Evolutionary conservation across 768 basidiomycete genomes (phyloP).

Genomic region (Serendipita indica): DNA sequence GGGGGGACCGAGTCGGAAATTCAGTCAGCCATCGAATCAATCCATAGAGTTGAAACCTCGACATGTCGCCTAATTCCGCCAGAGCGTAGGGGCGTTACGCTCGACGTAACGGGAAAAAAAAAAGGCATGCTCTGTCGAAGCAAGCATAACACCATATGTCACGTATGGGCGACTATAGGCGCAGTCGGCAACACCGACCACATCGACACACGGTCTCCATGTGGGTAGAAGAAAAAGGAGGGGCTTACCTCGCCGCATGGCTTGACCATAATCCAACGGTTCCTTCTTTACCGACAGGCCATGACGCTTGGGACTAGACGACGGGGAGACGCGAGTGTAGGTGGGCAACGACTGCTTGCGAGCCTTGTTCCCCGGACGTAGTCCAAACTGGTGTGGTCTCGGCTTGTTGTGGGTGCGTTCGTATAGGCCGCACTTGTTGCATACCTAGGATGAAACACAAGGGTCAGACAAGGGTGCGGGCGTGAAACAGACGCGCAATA

Average conservation of each 20-base stretch:
- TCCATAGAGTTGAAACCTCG: not conserved
- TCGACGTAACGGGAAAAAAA: not conserved
- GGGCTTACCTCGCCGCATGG: slow-evolving; percentile 2
- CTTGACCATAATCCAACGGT: not conserved
- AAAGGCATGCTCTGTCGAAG: not conserved
- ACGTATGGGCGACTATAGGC: not conserved
- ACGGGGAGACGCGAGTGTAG: not conserved
- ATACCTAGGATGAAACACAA: slow-evolving; percentile 27
- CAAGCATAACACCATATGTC: not conserved
- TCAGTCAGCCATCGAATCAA: not conserved
- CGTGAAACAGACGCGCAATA: not conserved
- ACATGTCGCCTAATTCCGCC: not conserved
- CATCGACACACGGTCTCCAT: not conserved
- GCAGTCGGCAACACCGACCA: too few species aligned
- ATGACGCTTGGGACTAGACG: slow-evolving; percentile 6
- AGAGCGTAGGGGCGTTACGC: not conserved
- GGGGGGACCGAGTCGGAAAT: too few species aligned
- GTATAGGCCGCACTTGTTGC: slow-evolving; percentile 87
- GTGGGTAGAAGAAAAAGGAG: not conserved
- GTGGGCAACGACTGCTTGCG: slow-evolving; percentile 29
- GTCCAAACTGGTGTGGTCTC: slow-evolving; percentile 70
- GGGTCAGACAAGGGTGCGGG: not conserved
- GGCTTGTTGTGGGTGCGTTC: slow-evolving; percentile 78
- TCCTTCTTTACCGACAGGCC: not conserved
- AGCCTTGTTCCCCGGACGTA: slow-evolving; percentile 73